Evolutionary conservation across 1,139 yeast species (phyloP), one percentile per base, ranked within the genome.

Genomic region (Kurtzmaniella quercitrusa): DNA sequence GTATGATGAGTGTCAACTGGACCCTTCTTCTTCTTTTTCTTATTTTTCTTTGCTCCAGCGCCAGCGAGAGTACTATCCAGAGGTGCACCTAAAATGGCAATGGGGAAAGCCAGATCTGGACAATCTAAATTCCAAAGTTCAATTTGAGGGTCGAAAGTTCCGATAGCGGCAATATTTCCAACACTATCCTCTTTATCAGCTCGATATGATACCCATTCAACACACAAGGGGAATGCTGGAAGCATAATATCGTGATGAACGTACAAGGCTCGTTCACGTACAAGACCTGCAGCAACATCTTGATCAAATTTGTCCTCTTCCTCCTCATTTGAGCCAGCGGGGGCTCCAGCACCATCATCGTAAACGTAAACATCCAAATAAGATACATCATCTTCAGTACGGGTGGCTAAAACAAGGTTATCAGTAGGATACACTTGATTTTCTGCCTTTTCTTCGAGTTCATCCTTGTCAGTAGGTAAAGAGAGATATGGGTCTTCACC

Each of bases 191-290:
- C 59, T 36, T 61, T 53, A 33, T 49, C 58, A 5, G 62, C 57
- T 51, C 74, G 76, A 61, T 77, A 86, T 62, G 88, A 86, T 48
- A 93, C 65, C 97, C 98, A 91, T 64, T 94, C 98, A 30, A 93
- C 93, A 61, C 97, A 88, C 47, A 93, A 74, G 36, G 99, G 99
- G 74, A 93, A 93, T 2, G 97, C 87, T 2, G 99, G 98, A 47
- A 93, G 76, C 96, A 93, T 88, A 51, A 93, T 70, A 62, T 94
- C 98, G 66, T 93, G 99, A 60, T 93, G 99, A 41, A 93, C 95
- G 56, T 93, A 93, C 51, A 93, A 68, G 37, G 84, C 82, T 42
- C 83, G 74, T 38, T 82, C 94, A 65, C 94, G 76, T 40, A 79
- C 76, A 54, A 81, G 65, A 16, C 91, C 91, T 49, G 74, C 76